Evolutionary conservation across 2,329 filamentous ascomycete species (phyloP).

Genomic region (Laburnicola sp.): DNA sequence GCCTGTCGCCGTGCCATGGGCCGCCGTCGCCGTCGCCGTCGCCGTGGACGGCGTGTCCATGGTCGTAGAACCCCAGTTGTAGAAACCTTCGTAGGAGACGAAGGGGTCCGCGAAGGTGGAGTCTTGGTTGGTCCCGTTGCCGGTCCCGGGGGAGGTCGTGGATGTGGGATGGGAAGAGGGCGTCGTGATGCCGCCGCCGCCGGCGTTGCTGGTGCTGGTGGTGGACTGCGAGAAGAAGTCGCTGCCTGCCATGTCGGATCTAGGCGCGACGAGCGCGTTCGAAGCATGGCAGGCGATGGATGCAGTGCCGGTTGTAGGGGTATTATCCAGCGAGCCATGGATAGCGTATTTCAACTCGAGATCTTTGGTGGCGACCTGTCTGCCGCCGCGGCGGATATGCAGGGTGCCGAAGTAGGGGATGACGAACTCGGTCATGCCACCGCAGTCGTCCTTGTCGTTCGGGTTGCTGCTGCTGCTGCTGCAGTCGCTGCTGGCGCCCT

Average conservation of each 20-base stretch:
- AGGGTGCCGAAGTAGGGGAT: conserved; percentile 51
- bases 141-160: conserved; percentile 11
- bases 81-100: conserved; percentile 47
- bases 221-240: conserved; percentile 5
- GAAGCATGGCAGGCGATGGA: background rate
- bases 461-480: background rate
- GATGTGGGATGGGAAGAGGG: conserved; percentile 20
- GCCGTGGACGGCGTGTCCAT: conserved; percentile 17
- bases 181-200: conserved; percentile 10
- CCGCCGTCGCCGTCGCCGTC: too few species aligned
- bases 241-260: conserved; percentile 15
- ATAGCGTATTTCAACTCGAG: too few species aligned
- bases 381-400: conserved; percentile 38
- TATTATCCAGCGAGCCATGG: too few species aligned
- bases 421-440: conserved; percentile 33
- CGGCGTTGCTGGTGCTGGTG: background rate
- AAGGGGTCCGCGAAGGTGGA: conserved; percentile 30
- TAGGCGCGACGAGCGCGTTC: conserved; percentile 15
- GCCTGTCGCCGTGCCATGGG: conserved; percentile 3
- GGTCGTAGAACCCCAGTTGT: conserved; percentile 36
- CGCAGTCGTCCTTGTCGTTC: conserved; percentile 12
- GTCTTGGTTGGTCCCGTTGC: background rate
- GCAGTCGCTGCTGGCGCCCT: too few species aligned
- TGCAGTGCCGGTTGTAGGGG: background rate
- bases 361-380: conserved; percentile 10